Conservation (phyloP, 106 monocot genomes). For the Dendrobium chrysotoxum region DNA sequence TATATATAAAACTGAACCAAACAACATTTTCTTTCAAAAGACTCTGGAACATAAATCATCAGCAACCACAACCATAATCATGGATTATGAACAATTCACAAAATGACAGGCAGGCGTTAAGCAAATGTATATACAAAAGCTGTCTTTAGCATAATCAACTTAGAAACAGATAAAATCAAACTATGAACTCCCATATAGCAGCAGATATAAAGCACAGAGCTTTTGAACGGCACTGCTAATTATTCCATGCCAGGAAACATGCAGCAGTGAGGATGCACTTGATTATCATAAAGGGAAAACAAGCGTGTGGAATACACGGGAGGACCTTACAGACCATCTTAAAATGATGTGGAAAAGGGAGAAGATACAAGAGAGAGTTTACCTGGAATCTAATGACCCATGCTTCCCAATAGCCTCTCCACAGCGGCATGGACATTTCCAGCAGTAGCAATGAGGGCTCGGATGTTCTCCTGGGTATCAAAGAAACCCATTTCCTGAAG, state of each 20-base stretch:
- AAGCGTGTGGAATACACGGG: too few relatives aligned
- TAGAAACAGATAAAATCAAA: background rate
- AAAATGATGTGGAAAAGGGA: background rate
- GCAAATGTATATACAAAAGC: background rate
- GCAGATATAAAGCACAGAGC: background rate
- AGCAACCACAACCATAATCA: background rate
- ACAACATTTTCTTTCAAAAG: background rate
- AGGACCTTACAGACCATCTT: background rate
- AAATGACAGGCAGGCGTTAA: too few relatives aligned
- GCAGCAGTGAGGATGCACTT: background rate
- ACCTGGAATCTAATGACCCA: constrained; percentile 40
- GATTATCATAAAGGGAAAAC: too few relatives aligned
- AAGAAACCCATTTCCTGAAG: constrained; percentile 99
- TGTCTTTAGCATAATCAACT: background rate
- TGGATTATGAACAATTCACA: background rate
- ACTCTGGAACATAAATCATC: background rate
- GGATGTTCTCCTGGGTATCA: constrained; percentile 89
- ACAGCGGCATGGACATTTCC: constrained; percentile 96
- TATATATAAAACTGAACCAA: too few relatives aligned
- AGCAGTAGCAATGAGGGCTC: constrained; percentile 68
- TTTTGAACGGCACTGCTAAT: background rate
- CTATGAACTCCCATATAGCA: background rate
- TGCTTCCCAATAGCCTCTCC: constrained; percentile 71
- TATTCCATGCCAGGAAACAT: background rate
- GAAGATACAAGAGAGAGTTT: background rate